phyloP scores from a whole-genome alignment of 306 rosid species.

The Quillaja saponaria region DNA sequence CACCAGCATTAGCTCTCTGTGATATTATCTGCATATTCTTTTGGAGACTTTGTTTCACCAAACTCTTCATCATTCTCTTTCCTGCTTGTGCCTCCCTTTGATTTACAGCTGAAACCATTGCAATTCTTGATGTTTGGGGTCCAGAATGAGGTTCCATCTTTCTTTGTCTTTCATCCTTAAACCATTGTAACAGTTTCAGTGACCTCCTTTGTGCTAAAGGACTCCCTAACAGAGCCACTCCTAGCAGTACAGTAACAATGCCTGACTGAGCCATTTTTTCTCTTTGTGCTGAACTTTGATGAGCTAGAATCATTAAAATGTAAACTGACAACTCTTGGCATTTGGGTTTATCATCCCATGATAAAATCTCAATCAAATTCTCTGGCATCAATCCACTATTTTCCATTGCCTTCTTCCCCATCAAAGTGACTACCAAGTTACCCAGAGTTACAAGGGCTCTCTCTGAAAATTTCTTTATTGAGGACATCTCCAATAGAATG shows the following conservation, averaged over 20 bases:
- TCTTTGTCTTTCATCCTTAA: constrained; percentile 73
- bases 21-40: constrained; percentile 89
- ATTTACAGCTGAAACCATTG: constrained; percentile 62
- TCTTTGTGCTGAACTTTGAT: constrained; percentile 80
- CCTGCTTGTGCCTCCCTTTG: constrained; percentile 59
- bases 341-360: constrained; percentile 85
- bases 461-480: constrained; percentile 55
- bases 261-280: constrained; percentile 70
- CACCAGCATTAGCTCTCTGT: constrained; percentile 62
- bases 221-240: constrained; percentile 80
- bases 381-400: constrained; percentile 56
- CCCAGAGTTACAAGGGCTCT: constrained; percentile 78
- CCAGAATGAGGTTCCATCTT: constrained; percentile 91
- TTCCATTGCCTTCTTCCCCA: constrained; percentile 85
- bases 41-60: constrained; percentile 80
- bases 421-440: constrained; percentile 70
- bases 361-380: constrained; percentile 64
- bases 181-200: constrained; percentile 77
- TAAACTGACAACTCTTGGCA: constrained; percentile 80
- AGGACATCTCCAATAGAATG: constrained; percentile 46
- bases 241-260: constrained; percentile 71
- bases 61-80: constrained; percentile 82
- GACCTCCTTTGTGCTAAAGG: constrained; percentile 87
- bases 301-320: constrained; percentile 85
- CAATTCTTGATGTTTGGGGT: constrained; percentile 72